Conservation (phyloP, 2,329 filamentous ascomycete species). For the Fusarium sp. region DNA sequence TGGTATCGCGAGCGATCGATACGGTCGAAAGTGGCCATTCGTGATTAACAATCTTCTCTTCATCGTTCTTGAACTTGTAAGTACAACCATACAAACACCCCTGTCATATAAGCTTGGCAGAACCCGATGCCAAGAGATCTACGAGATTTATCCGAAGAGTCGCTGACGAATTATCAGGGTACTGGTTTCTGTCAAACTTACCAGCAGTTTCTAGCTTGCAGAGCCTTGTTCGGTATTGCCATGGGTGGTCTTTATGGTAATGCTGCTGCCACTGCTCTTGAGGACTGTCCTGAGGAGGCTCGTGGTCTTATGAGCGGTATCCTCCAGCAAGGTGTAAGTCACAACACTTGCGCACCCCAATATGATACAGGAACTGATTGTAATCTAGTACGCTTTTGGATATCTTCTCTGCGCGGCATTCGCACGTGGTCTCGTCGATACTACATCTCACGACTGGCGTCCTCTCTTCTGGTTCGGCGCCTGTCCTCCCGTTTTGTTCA, state of each 20-base stretch:
- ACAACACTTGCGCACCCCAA: accelerated
- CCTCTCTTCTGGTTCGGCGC: slow-evolving; percentile 93
- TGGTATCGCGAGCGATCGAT: slow-evolving; percentile 68
- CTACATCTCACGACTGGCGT: slow-evolving; percentile 83
- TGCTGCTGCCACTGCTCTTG: slow-evolving; percentile 81
- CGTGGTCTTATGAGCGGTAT: slow-evolving; percentile 82
- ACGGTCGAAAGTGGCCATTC: slow-evolving; percentile 78
- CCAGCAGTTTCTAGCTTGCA: slow-evolving; percentile 78
- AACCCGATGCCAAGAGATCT: slow-evolving; percentile 4
- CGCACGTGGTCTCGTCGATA: slow-evolving; percentile 76
- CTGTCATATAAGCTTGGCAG: slow-evolving; percentile 13
- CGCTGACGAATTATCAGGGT: slow-evolving; percentile 54
- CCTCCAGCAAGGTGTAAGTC: slow-evolving; percentile 74
- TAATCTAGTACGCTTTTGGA: slow-evolving; percentile 67
- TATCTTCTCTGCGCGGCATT: slow-evolving; percentile 74
- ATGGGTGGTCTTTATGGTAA: slow-evolving; percentile 88
- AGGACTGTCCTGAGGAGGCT: slow-evolving; percentile 76
- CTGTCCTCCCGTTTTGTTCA: slow-evolving; percentile 83
- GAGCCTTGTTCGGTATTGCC: slow-evolving; percentile 81
- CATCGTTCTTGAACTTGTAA: slow-evolving; percentile 77
- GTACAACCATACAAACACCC: slow-evolving; percentile 35
- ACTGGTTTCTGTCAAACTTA: slow-evolving; percentile 80
- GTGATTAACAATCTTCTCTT: slow-evolving; percentile 81
- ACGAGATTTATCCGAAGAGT: slow-evolving; percentile 6
- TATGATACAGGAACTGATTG: slow-evolving; percentile 6